Percentiles rank a stretch among this genome's conserved stretches.
These are phyloP conservation scores for Solanum virginianum DNA, from an alignment of 257 asterid genomes.

Conservation along the genomic window DNA sequence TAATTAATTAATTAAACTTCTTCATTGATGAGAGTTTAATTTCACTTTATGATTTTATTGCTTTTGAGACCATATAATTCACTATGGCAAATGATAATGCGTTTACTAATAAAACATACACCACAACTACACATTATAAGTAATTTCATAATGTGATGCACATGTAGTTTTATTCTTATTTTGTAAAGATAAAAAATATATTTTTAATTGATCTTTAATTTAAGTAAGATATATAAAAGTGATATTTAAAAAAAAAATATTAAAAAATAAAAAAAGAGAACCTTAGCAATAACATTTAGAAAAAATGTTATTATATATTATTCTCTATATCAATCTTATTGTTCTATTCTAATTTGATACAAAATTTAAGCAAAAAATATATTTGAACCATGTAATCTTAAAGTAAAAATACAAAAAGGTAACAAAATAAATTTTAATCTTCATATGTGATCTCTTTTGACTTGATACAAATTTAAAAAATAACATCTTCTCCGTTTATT, in stretches of 20 bases:
- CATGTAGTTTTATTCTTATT: background rate
- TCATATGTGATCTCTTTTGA: background rate
- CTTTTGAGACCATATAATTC: background rate
- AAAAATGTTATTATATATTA: background rate
- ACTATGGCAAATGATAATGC: background rate
- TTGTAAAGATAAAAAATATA: background rate
- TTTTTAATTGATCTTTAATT: background rate
- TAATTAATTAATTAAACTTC: background rate
- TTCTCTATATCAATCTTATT: background rate
- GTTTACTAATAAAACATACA: background rate
- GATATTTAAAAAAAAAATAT: background rate
- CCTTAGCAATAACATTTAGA: background rate
- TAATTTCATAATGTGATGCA: background rate
- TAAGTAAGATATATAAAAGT: background rate
- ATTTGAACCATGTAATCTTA: background rate
- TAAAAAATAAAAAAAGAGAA: background rate
- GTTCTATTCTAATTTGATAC: background rate
- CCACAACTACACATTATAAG: background rate
- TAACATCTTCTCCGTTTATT: fast-evolving
- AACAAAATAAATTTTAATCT: background rate
- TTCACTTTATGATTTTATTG: background rate
- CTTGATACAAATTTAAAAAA: background rate
- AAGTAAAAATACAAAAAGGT: background rate
- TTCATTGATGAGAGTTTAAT: background rate
- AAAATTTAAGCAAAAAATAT: background rate